phyloP scores from a whole-genome alignment of 306 rosid genomes.

The Dryas octopetala region DNA sequence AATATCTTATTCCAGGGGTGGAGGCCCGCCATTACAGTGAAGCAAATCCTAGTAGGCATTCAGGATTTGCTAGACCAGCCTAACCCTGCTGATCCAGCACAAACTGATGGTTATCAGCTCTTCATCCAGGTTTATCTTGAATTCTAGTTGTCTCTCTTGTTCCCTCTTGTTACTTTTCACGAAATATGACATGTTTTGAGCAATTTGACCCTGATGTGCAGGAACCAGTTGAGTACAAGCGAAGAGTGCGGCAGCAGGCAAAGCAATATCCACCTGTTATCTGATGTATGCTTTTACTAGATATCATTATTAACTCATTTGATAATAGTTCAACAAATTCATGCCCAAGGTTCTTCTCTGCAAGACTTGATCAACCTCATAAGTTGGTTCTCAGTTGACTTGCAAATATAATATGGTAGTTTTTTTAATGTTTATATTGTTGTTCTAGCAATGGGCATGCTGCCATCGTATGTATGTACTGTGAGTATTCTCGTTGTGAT shows the following conservation, averaged over 20 bases:
- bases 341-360: neutral
- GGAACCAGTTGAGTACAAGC: constrained; percentile 70
- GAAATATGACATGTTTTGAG: constrained; percentile 13
- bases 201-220: constrained; percentile 28
- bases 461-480: too few relatives aligned
- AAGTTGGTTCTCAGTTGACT: neutral
- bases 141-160: neutral
- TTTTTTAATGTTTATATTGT: neutral
- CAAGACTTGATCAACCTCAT: constrained; percentile 5
- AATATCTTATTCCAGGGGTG: constrained; percentile 52
- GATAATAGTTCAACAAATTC: neutral
- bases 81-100: constrained; percentile 91
- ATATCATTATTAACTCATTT: neutral
- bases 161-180: constrained; percentile 2
- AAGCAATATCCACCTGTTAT: constrained; percentile 73
- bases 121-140: constrained; percentile 64
- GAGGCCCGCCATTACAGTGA: constrained; percentile 92
- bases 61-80: constrained; percentile 90
- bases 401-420: neutral
- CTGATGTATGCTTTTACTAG: constrained; percentile 25
- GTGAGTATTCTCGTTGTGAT: neutral
- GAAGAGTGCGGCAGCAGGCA: constrained; percentile 78
- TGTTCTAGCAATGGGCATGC: neutral
- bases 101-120: constrained; percentile 87
- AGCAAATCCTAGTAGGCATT: constrained; percentile 85